Base-by-base conservation (phyloP, 139 green algal genomes). In the Nannochloris sp. region DNA sequence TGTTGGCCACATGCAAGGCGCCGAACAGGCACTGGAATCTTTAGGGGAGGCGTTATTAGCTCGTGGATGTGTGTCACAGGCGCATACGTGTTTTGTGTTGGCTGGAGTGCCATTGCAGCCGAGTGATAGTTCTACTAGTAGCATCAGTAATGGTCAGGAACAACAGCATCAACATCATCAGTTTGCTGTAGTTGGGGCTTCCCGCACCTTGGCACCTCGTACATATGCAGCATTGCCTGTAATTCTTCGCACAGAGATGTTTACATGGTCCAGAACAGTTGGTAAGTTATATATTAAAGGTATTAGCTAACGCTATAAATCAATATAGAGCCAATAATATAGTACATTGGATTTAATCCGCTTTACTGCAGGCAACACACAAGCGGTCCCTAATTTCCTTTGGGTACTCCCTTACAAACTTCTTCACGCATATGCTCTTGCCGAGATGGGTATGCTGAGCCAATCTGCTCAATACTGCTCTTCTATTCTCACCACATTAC, bases 21-120 rank as follows among this genome's bases (percentile, higher is more conserved):
- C 80, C 47, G 71, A 81, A 6, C 56, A 67, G 4, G 76, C 85
- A 9, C 76, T 95, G 15, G 10, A 72, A 27, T 61, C 72, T 32
- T 71, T 95, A 45, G 88, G 85, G 10, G 82, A 90, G 54, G 44
- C 69, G 30, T 72, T 94, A 59, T 74, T 71, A 71, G 4, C 30
- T 15, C 19, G 14, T 8, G 6, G 30, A 13, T 15, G 46, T 34
- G n/a, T 81, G 12, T 45, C 75, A 27, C 80, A 83, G 0, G 87
- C 85, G 3, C 87, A 95, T 60, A 42, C 89, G 24, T 91, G 79
- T 64, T 95, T 89, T 54, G 36, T 87, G 31, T 64, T 95, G 6
- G 85, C 79, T 19, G 81, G 82, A 4, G 13, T 59, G 15, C 12
- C 38, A 6, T 74, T 73, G 4, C 47, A 77, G 39, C 61, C 47